A percentile compares a stretch with the other conserved stretches of the same genome.
These are phyloP conservation scores for Lepraria neglecta DNA, from an alignment of 495 filamentous ascomycete species.

Conservation along the genomic window DNA sequence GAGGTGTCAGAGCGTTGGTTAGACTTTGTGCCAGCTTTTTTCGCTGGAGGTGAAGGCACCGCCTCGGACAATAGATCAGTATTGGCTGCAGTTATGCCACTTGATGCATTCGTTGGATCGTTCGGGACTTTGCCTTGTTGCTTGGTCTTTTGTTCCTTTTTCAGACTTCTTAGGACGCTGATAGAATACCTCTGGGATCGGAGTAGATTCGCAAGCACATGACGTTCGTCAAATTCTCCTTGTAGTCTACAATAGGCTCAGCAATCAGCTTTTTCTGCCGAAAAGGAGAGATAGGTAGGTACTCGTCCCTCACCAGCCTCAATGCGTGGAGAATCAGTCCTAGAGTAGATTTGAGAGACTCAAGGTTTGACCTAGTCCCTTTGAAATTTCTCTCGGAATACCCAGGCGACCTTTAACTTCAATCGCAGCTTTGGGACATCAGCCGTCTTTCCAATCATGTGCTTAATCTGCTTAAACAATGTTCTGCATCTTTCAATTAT, in stretches of 20 bases:
- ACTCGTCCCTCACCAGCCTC: neutral
- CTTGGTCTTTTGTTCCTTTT: slow-evolving; percentile 2
- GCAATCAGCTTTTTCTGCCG: neutral
- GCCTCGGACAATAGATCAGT: neutral
- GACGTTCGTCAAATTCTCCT: neutral
- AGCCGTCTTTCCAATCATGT: slow-evolving; percentile 4
- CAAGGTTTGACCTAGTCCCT: neutral
- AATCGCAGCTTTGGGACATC: neutral
- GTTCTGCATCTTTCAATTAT: slow-evolving; percentile 5
- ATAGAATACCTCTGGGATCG: neutral
- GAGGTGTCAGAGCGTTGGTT: neutral
- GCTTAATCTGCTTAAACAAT: neutral
- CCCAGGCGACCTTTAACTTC: neutral
- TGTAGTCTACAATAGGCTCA: neutral
- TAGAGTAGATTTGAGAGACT: neutral
- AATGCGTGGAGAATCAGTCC: neutral
- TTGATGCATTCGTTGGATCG: neutral
- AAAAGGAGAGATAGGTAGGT: neutral
- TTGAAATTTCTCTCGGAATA: neutral
- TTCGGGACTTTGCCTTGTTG: neutral
- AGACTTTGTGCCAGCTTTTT: no score
- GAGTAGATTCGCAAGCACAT: slow-evolving; percentile 1
- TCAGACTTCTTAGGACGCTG: neutral
- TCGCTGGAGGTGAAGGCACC: neutral
- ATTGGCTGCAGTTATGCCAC: neutral